A percentile compares a stretch with the other conserved stretches of the same genome.
phyloP scores from a whole-genome alignment of 2,329 filamentous ascomycete species.

The Botrytis paeoniae region DNA sequence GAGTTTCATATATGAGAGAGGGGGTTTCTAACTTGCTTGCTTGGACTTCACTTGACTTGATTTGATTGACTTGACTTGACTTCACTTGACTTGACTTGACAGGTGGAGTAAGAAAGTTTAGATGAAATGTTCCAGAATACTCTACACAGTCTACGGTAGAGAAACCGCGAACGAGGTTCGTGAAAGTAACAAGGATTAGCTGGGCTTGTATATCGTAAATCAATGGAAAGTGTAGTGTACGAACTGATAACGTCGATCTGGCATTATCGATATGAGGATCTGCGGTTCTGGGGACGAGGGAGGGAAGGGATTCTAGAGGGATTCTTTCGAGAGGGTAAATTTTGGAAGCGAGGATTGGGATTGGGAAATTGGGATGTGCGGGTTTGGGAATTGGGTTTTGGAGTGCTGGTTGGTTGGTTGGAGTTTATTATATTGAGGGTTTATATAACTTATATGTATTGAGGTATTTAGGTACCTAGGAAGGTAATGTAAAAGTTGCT shows the following conservation, averaged over 20 bases:
- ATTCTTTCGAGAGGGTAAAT: neutral
- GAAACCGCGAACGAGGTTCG: neutral
- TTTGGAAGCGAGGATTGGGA: neutral
- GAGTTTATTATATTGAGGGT: too few relatives aligned
- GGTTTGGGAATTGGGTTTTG: neutral
- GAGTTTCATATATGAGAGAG: neutral
- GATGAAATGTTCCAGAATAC: neutral
- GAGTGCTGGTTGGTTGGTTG: neutral
- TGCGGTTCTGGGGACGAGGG: neutral
- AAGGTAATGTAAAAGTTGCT: neutral
- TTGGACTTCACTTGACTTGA: too few relatives aligned
- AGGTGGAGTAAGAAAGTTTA: neutral
- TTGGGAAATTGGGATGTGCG: neutral
- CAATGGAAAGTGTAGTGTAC: neutral
- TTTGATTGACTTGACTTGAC: too few relatives aligned
- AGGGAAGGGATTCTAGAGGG: conserved; percentile 2
- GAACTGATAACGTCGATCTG: neutral
- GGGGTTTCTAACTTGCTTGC: neutral
- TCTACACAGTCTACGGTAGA: neutral
- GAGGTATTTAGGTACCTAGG: too few relatives aligned
- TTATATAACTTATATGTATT: too few relatives aligned
- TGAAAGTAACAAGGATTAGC: neutral
- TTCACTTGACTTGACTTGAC: neutral
- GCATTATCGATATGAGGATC: conserved; percentile 4
- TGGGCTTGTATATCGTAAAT: neutral